These are phyloP conservation scores for Globisporangium sylvaticum DNA, from an alignment of 352 stramenopile genomes.

Conservation along the genomic window DNA sequence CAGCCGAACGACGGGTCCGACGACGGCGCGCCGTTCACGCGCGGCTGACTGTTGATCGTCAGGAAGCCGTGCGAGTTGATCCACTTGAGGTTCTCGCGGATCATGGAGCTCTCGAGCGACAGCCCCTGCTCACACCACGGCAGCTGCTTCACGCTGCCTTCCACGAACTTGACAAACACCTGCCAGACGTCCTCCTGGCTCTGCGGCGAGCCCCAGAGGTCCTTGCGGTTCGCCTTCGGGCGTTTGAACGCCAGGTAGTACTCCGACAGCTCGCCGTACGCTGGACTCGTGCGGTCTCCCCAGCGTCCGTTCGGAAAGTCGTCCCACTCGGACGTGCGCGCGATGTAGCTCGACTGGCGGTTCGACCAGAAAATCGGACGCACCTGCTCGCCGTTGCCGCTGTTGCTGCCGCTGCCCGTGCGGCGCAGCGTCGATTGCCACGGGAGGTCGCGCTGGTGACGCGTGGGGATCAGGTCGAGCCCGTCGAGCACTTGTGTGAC, in stretches of 20 bases:
- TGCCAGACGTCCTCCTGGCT: conserved; percentile 90
- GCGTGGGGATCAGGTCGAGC: conserved; percentile 58
- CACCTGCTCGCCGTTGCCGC: conserved; percentile 76
- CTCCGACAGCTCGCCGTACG: conserved; percentile 95
- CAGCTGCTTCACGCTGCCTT: conserved; percentile 83
- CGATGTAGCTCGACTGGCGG: conserved; percentile 95
- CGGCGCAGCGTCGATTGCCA: conserved; percentile 70
- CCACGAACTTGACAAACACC: conserved; percentile 91
- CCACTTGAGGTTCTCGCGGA: conserved; percentile 79
- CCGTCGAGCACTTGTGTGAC: conserved; percentile 82
- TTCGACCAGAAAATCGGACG: conserved; percentile 99
- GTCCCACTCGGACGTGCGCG: conserved; percentile 95
- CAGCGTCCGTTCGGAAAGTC: conserved; percentile 96
- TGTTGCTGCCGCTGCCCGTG: conserved; percentile 59
- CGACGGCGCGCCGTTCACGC: conserved; percentile 89
- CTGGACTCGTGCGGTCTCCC: conserved; percentile 92
- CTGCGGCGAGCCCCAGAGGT: conserved; percentile 83
- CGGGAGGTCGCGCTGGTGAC: conserved; percentile 61
- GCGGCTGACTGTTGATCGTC: conserved; percentile 94
- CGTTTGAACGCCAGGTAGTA: conserved; percentile 90
- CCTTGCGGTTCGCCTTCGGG: conserved; percentile 63
- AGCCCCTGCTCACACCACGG: conserved; percentile 96
- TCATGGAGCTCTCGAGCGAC: conserved; percentile 88
- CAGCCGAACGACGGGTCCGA: conserved; percentile 92
- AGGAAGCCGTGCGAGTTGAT: conserved; percentile 91